These are phyloP conservation scores for Kuraishia floccosa DNA, from an alignment of 805 yeast species.

Conservation along the genomic window DNA sequence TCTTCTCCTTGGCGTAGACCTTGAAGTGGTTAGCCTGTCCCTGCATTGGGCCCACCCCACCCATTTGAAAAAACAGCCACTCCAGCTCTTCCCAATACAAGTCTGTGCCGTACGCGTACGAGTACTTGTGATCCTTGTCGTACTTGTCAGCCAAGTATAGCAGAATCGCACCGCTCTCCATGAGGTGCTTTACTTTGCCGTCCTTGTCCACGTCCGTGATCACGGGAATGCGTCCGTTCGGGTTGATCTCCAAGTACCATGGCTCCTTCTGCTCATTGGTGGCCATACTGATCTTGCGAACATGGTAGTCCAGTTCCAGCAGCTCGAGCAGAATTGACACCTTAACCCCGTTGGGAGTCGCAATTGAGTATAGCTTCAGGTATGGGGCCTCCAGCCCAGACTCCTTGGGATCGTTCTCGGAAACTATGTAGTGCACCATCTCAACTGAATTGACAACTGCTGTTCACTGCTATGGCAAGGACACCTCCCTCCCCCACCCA, in stretches of 20 bases:
- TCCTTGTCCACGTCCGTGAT: constrained; percentile 26
- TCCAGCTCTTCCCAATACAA: constrained; percentile 41
- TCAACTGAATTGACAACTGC: too few species aligned
- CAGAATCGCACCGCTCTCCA: constrained; percentile 55
- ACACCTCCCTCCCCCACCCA: too few species aligned
- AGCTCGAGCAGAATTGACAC: constrained; percentile 27
- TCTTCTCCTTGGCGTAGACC: constrained; percentile 32
- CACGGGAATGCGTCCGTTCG: constrained; percentile 56
- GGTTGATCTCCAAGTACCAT: constrained; percentile 45
- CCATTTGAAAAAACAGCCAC: constrained; percentile 45
- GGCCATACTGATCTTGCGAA: constrained; percentile 26
- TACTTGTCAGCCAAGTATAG: constrained; percentile 48
- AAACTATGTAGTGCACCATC: constrained; percentile 20
- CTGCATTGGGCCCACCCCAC: constrained; percentile 50
- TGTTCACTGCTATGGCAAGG: too few species aligned
- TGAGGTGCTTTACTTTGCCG: constrained; percentile 31
- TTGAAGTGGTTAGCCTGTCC: constrained; percentile 47
- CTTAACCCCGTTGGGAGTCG: constrained; percentile 36
- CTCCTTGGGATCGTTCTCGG: constrained; percentile 21
- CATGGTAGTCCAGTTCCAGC: constrained; percentile 28
- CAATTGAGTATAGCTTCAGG: constrained; percentile 27
- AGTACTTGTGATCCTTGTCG: constrained; percentile 39
- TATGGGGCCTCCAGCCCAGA: constrained; percentile 24
- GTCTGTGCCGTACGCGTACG: constrained; percentile 24
- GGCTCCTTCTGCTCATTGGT: constrained; percentile 38